phyloP scores from a whole-genome alignment of 108 stramenopile genomes.

The Hondaea fermentalgiana region DNA sequence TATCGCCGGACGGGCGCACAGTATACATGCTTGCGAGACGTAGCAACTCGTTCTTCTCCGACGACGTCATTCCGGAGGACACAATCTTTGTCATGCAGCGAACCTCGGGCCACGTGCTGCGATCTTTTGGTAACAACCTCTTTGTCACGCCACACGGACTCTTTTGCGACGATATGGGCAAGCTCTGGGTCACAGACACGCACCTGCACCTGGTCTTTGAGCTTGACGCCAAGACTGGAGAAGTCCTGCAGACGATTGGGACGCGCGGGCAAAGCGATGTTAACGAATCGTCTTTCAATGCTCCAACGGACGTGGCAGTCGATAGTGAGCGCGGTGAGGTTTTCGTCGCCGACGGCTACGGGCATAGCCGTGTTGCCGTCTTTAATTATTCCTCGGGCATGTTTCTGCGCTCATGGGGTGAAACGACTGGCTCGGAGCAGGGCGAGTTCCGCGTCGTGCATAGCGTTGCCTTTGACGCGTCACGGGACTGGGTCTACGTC shows the following conservation, averaged over 20 bases:
- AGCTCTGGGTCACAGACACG: not conserved
- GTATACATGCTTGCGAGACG: not conserved
- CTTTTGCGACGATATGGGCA: not conserved
- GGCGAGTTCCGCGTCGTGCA: not conserved
- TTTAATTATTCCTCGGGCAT: not conserved
- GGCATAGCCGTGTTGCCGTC: not conserved
- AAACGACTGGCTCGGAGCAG: not conserved
- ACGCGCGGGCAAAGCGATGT: not conserved
- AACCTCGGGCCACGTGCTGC: not conserved
- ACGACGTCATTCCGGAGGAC: not conserved
- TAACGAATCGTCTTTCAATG: not conserved
- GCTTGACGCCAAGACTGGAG: not conserved
- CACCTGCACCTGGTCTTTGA: not conserved
- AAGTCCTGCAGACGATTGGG: not conserved
- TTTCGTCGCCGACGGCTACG: not conserved
- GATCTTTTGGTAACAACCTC: not conserved
- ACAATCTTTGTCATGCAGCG: conserved; percentile 2
- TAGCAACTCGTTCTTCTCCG: not conserved
- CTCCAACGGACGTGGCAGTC: not conserved
- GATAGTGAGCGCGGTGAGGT: not conserved
- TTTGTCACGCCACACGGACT: not conserved
- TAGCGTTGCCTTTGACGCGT: not conserved
- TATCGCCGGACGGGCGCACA: not conserved
- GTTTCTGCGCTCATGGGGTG: not conserved
- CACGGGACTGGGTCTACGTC: not conserved